These are phyloP conservation scores for Stropharia rugosoannulata DNA, from an alignment of 768 basidiomycete genomes.

Conservation along the genomic window DNA sequence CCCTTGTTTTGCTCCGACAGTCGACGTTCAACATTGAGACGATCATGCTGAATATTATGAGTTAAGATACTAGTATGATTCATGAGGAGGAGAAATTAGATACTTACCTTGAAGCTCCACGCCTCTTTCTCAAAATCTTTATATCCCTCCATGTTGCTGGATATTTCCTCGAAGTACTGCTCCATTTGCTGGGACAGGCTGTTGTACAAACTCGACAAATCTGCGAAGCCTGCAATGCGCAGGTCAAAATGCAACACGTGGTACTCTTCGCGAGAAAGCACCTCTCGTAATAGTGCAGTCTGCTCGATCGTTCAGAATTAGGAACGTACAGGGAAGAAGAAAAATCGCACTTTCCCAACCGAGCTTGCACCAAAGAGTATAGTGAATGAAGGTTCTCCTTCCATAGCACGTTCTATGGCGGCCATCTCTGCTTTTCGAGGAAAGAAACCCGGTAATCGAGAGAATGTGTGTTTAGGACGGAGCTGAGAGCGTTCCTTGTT, in stretches of 20 bases:
- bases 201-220: conserved; percentile 73
- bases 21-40: conserved; percentile 69
- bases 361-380: conserved; percentile 79
- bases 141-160: conserved; percentile 57
- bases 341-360: conserved; percentile 67
- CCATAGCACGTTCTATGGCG: conserved; percentile 63
- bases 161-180: conserved; percentile 70
- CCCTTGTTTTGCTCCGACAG: conserved; percentile 41
- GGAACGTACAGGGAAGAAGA: not conserved
- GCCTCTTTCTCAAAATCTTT: conserved; percentile 74
- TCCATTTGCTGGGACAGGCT: conserved; percentile 83
- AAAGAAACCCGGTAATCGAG: conserved; percentile 73
- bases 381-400: conserved; percentile 76
- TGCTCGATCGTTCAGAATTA: conserved; percentile 20
- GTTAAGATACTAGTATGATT: not conserved
- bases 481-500: conserved; percentile 64
- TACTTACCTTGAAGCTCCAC: conserved; percentile 72
- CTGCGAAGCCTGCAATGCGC: conserved; percentile 82
- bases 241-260: conserved; percentile 86
- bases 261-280: conserved; percentile 65
- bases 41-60: conserved; percentile 58
- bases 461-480: conserved; percentile 75
- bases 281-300: conserved; percentile 79
- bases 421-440: conserved; percentile 64
- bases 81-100: not conserved